Conservation (phyloP, 2,329 filamentous ascomycete species). For the Talaromyces atroroseus region DNA sequence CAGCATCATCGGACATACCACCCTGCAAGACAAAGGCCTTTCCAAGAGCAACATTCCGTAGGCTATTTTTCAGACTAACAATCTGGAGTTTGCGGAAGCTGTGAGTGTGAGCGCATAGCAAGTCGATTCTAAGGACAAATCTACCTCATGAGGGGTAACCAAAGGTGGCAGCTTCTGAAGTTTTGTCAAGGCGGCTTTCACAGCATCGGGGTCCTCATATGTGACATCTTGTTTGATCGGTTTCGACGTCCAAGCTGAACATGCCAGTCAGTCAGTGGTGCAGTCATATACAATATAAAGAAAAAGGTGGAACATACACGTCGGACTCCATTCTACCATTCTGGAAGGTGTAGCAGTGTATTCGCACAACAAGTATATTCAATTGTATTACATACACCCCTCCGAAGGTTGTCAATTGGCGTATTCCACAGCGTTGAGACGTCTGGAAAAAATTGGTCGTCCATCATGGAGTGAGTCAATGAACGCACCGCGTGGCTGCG, state of each 20-base stretch:
- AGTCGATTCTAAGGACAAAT: neutral
- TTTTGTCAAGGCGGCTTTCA: slow-evolving; percentile 37
- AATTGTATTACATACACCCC: neutral
- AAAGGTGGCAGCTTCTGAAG: slow-evolving; percentile 43
- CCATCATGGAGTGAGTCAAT: neutral
- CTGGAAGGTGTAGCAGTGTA: neutral
- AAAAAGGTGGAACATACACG: slow-evolving; percentile 18
- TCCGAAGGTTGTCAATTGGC: neutral
- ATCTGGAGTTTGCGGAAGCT: slow-evolving; percentile 45
- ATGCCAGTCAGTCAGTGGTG: slow-evolving; percentile 1
- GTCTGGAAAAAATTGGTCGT: no score
- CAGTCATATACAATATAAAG: neutral
- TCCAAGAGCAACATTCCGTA: slow-evolving; percentile 81
- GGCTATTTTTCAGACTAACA: slow-evolving; percentile 66
- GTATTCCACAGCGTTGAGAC: no score
- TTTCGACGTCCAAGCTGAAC: slow-evolving; percentile 38
- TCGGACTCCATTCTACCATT: slow-evolving; percentile 28
- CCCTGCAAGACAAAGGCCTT: slow-evolving; percentile 93
- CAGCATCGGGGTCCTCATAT: slow-evolving; percentile 39
- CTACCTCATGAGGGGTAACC: slow-evolving; percentile 42
- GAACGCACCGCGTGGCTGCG: neutral
- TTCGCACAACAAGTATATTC: neutral
- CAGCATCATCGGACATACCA: slow-evolving; percentile 42
- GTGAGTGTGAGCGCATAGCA: neutral
- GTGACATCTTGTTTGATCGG: slow-evolving; percentile 44